phyloP scores from a whole-genome alignment of 345 rosid species.

The Populus alba region DNA sequence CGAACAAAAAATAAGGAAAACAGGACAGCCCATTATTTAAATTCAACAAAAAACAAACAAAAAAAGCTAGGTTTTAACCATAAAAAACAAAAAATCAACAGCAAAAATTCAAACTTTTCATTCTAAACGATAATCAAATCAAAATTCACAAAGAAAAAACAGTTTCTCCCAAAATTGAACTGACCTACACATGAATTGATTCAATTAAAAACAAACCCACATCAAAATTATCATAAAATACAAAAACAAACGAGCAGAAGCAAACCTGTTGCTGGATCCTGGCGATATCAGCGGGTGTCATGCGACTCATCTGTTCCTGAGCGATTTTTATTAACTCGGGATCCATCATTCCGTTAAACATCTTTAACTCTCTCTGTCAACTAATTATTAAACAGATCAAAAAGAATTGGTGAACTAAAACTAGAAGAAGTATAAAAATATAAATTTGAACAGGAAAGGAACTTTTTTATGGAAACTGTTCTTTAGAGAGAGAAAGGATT shows the following conservation, averaged over 20 bases:
- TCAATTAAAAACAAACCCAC: neutral
- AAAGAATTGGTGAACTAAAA: neutral
- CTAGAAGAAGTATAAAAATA: neutral
- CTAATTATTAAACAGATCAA: neutral
- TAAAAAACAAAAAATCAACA: neutral
- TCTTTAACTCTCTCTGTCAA: neutral
- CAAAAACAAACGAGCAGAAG: neutral
- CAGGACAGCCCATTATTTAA: neutral
- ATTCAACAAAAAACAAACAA: neutral
- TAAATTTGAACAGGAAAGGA: neutral
- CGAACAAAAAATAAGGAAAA: neutral
- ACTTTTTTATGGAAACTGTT: neutral
- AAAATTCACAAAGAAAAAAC: neutral
- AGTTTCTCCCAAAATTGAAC: neutral
- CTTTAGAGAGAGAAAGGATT: neutral
- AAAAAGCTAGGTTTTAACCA: neutral
- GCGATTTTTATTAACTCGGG: constrained; percentile 83
- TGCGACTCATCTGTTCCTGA: constrained; percentile 96
- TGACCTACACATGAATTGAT: neutral
- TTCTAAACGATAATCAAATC: neutral
- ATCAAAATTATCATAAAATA: neutral
- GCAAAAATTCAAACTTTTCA: neutral
- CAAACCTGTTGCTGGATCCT: constrained; percentile 32
- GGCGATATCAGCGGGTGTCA: constrained; percentile 81
- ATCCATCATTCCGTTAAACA: constrained; percentile 92